A percentile compares a stretch with the other conserved stretches of the same genome.
Evolutionary conservation across 148 eudicot species (phyloP).

Genomic region (Rhododendron ovatum): DNA sequence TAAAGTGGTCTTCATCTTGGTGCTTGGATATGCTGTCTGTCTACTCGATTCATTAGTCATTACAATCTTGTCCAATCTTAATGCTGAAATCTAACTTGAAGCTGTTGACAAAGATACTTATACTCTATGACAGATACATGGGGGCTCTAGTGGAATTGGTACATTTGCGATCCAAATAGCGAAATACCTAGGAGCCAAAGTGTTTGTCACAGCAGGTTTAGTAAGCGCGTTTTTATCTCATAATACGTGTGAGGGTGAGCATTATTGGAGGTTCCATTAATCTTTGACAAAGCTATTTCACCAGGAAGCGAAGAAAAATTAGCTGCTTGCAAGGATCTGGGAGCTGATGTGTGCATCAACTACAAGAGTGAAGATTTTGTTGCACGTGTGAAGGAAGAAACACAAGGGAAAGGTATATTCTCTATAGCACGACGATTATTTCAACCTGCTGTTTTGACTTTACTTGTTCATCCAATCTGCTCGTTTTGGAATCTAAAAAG

Average conservation of each 20-base stretch:
- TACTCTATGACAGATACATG: slow-evolving; percentile 54
- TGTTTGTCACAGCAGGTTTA: slow-evolving; percentile 84
- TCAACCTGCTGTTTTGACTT: neutral
- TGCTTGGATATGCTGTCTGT: neutral
- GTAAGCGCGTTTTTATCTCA: neutral
- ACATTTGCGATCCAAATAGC: slow-evolving; percentile 90
- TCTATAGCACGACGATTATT: neutral
- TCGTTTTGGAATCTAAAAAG: neutral
- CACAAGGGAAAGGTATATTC: slow-evolving; percentile 80
- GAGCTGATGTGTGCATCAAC: slow-evolving; percentile 92
- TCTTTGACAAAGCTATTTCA: neutral
- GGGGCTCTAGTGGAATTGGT: slow-evolving; percentile 97
- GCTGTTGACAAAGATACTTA: neutral
- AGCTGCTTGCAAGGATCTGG: slow-evolving; percentile 73
- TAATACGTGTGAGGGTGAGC: neutral
- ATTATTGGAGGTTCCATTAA: neutral
- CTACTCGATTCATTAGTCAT: neutral
- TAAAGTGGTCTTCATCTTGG: neutral
- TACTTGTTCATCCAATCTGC: neutral
- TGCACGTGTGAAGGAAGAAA: slow-evolving; percentile 88
- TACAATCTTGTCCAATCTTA: neutral
- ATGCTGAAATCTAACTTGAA: neutral
- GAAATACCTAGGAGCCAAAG: slow-evolving; percentile 40
- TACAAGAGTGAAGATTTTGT: slow-evolving; percentile 96
- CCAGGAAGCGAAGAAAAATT: slow-evolving; percentile 85